Percentiles rank a stretch among this genome's conserved stretches.
These are phyloP conservation scores for Phycomyces nitens DNA, from an alignment of 192 early-diverging fungal genomes.

Conservation along the genomic window DNA sequence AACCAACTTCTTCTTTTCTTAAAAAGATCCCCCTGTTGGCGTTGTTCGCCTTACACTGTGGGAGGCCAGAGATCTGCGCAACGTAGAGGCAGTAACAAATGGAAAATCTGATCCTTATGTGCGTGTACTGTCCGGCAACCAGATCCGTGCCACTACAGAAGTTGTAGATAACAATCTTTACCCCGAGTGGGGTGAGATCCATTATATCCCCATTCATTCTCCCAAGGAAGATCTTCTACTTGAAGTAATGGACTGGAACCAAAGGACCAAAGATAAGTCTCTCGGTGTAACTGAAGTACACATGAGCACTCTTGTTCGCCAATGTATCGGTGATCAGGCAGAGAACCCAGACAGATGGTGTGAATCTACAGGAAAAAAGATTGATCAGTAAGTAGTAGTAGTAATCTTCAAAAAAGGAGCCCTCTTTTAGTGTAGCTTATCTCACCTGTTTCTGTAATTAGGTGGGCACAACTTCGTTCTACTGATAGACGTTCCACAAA, in stretches of 20 bases:
- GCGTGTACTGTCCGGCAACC: constrained; percentile 55
- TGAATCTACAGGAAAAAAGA: constrained; percentile 12
- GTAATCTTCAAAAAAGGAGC: not conserved
- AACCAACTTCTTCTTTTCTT: too few relatives aligned
- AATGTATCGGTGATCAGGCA: constrained; percentile 20
- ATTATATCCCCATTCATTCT: constrained; percentile 74
- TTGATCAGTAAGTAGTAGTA: constrained; percentile 25
- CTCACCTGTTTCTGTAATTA: constrained; percentile 8
- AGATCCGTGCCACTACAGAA: constrained; percentile 60
- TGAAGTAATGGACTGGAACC: constrained; percentile 77
- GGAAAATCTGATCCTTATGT: constrained; percentile 86
- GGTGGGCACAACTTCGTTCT: constrained; percentile 35
- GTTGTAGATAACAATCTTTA: constrained; percentile 68
- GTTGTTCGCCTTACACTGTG: constrained; percentile 66
- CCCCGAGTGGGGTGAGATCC: constrained; percentile 81
- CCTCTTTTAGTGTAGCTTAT: not conserved
- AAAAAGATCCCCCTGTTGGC: constrained; percentile 64
- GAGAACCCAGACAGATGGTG: constrained; percentile 24
- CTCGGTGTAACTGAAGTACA: constrained; percentile 55
- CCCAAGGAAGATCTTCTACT: constrained; percentile 60
- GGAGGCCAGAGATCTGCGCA: constrained; percentile 68
- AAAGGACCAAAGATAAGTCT: constrained; percentile 64
- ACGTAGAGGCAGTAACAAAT: constrained; percentile 58
- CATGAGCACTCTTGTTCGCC: constrained; percentile 12
- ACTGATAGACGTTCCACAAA: constrained; percentile 26